Conservation (phyloP, 768 basidiomycete genomes). For the Glaciozyma antarctica region DNA sequence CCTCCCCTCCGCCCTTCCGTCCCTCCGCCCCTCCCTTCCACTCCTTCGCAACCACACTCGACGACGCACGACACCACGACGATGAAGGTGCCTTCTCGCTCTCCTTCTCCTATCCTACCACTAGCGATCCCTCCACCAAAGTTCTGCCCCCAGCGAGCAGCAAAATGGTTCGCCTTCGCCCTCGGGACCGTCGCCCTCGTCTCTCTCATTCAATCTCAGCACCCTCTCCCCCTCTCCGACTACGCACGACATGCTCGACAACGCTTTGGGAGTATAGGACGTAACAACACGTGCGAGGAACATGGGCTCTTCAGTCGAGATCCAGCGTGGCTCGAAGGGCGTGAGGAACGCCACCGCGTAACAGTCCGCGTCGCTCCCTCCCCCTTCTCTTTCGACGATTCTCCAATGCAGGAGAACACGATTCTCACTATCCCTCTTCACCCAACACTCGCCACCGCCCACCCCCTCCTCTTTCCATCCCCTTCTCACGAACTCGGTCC, state of each 20-base stretch:
- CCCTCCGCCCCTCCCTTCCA: too few relatives aligned
- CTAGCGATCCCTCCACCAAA: too few relatives aligned
- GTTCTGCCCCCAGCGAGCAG: too few relatives aligned
- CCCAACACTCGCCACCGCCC: not conserved
- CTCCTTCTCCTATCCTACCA: too few relatives aligned
- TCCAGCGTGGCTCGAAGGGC: not conserved
- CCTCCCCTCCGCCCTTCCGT: too few relatives aligned
- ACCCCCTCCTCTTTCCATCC: not conserved
- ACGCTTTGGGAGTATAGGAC: not conserved
- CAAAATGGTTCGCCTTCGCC: too few relatives aligned
- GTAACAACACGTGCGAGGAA: not conserved
- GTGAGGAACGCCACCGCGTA: not conserved
- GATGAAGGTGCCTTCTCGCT: too few relatives aligned
- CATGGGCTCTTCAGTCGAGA: not conserved
- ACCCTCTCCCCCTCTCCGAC: not conserved
- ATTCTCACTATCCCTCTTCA: not conserved
- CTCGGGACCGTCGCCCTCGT: too few relatives aligned
- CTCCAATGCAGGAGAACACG: not conserved
- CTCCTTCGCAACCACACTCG: too few relatives aligned
- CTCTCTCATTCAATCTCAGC: too few relatives aligned
- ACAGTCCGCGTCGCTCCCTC: not conserved
- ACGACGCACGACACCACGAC: too few relatives aligned
- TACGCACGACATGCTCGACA: not conserved
- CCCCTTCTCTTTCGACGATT: not conserved
- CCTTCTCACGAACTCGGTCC: not conserved